Evolutionary conservation across 352 stramenopile genomes (phyloP).

Genomic region (Pythium vanterpoolii): DNA sequence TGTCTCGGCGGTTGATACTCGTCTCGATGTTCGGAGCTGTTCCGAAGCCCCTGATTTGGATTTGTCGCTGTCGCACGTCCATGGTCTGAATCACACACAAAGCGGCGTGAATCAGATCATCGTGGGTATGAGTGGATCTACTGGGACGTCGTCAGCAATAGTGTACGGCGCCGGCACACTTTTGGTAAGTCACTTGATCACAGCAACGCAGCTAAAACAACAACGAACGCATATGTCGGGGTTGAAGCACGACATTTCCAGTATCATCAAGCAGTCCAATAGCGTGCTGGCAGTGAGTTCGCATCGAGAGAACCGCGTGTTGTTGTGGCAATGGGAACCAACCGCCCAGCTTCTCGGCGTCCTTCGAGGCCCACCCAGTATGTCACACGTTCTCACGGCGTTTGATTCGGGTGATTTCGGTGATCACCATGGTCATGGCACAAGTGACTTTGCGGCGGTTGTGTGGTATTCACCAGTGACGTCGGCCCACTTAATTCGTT

Average conservation of each 20-base stretch:
- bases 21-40: background rate
- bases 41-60: constrained; percentile 59
- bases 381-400: constrained; percentile 21
- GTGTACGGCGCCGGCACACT: constrained; percentile 47
- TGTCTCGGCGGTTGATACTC: background rate
- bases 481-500: constrained; percentile 26
- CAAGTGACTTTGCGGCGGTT: constrained; percentile 39
- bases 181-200: constrained; percentile 38
- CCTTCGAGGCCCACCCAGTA: constrained; percentile 4
- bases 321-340: constrained; percentile 26
- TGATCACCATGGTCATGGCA: background rate
- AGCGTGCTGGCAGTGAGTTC: constrained; percentile 21
- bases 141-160: constrained; percentile 7
- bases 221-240: constrained; percentile 39
- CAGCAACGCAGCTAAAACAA: constrained; percentile 23
- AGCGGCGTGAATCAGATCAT: constrained; percentile 48
- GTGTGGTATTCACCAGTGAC: constrained; percentile 35
- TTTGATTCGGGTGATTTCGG: constrained; percentile 18
- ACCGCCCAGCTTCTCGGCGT: constrained; percentile 12
- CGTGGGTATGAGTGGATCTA: constrained; percentile 18
- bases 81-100: constrained; percentile 45
- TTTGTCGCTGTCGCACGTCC: constrained; percentile 41
- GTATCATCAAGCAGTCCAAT: constrained; percentile 46
- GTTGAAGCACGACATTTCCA: constrained; percentile 41
- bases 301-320: constrained; percentile 15